phyloP scores from a whole-genome alignment of 2,329 filamentous ascomycete genomes.

The Chaetomiaceae sp. region DNA sequence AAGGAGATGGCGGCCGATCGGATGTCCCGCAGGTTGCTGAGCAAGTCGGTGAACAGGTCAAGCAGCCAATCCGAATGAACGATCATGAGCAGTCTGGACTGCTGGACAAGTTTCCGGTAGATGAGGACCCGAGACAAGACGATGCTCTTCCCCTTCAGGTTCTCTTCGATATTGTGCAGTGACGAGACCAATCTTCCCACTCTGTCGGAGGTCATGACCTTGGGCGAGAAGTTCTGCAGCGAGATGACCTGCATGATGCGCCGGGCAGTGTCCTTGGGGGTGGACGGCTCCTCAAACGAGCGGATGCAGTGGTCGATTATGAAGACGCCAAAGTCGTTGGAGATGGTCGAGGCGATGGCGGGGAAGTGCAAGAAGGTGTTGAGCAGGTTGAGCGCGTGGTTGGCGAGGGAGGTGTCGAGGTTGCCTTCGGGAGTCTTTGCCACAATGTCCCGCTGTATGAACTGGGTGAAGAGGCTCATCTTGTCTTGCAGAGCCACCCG shows the following conservation, averaged over 20 bases:
- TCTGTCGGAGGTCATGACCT: slow-evolving; percentile 67
- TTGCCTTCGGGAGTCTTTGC: slow-evolving; percentile 52
- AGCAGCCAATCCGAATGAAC: slow-evolving; percentile 72
- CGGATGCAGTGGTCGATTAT: slow-evolving; percentile 76
- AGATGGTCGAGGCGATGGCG: slow-evolving; percentile 63
- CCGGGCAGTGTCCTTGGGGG: slow-evolving; percentile 72
- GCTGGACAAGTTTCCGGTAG: slow-evolving; percentile 71
- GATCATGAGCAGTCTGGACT: slow-evolving; percentile 66
- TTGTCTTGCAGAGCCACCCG: slow-evolving; percentile 67
- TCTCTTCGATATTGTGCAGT: slow-evolving; percentile 67
- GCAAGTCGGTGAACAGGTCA: slow-evolving; percentile 75
- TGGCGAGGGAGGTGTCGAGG: slow-evolving; percentile 64
- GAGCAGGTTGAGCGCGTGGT: slow-evolving; percentile 73
- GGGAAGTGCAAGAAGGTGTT: slow-evolving; percentile 71
- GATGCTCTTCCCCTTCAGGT: slow-evolving; percentile 75
- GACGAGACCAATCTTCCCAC: slow-evolving; percentile 65
- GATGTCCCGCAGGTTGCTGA: slow-evolving; percentile 73
- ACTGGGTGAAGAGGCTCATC: slow-evolving; percentile 71
- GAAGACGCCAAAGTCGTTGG: slow-evolving; percentile 73
- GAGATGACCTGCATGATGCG: slow-evolving; percentile 77
- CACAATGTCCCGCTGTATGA: slow-evolving; percentile 76
- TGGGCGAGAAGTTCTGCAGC: slow-evolving; percentile 70
- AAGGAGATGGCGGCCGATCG: slow-evolving; percentile 68
- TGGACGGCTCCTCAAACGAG: slow-evolving; percentile 61
- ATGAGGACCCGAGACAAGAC: slow-evolving; percentile 71